These are phyloP conservation scores for Skeletonema marinoi DNA, from an alignment of 108 stramenopile genomes.

Conservation along the genomic window DNA sequence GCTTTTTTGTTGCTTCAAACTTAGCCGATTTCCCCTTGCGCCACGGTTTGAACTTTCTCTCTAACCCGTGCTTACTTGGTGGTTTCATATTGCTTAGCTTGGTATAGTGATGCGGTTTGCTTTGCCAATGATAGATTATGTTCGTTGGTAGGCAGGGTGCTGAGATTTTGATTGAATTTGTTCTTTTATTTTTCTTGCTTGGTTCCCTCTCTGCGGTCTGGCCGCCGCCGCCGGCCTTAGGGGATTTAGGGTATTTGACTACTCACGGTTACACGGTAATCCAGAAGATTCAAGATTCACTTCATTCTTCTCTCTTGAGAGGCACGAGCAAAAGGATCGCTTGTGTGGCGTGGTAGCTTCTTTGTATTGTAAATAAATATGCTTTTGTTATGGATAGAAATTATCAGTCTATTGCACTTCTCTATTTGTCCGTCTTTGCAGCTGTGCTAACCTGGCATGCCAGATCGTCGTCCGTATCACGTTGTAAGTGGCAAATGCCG, in stretches of 20 bases:
- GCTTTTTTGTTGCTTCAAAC: slow-evolving; percentile 6
- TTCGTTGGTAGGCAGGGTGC: too few species aligned
- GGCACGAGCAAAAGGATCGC: too few species aligned
- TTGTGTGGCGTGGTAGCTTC: too few species aligned
- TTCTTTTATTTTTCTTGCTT: too few species aligned
- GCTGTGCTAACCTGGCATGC: slow-evolving; percentile 31
- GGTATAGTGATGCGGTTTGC: background rate
- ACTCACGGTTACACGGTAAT: too few species aligned
- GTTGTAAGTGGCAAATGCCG: slow-evolving; percentile 71
- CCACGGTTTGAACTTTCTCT: slow-evolving; percentile 81
- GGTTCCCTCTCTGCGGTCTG: too few species aligned
- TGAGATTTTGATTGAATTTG: too few species aligned
- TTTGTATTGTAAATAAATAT: background rate
- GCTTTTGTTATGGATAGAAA: background rate
- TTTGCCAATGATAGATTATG: too few species aligned
- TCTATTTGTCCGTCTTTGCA: slow-evolving; percentile 59
- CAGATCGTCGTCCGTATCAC: slow-evolving; percentile 49
- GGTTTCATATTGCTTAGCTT: slow-evolving; percentile 12
- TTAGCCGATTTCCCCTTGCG: slow-evolving; percentile 58
- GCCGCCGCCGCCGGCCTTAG: too few species aligned
- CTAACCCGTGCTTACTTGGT: slow-evolving; percentile 63
- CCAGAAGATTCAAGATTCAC: too few species aligned
- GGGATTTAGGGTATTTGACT: too few species aligned
- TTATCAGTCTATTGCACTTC: slow-evolving; percentile 7
- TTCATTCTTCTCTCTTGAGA: too few species aligned